phyloP scores from a whole-genome alignment of 106 monocot genomes.

The Dendrobium chrysotoxum region DNA sequence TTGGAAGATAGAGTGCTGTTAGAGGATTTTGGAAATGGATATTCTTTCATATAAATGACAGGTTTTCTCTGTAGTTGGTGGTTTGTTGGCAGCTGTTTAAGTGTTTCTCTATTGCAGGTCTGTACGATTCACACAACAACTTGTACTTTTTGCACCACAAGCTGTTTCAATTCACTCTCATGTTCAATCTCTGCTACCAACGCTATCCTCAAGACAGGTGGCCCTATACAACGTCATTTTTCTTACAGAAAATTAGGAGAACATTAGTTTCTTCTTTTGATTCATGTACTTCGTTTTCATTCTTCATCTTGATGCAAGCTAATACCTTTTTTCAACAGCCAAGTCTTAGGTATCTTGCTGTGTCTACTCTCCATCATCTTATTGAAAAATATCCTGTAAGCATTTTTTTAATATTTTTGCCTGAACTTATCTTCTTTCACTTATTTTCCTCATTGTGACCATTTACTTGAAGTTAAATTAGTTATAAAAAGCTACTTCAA shows the following conservation, averaged over 20 bases:
- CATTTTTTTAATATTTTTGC: background rate
- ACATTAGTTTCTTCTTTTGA: background rate
- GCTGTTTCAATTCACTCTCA: conserved; percentile 89
- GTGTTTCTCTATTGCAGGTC: conserved; percentile 49
- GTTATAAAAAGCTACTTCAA: background rate
- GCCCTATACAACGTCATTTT: background rate
- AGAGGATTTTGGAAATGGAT: background rate
- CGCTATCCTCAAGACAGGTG: conserved; percentile 91
- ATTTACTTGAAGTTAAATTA: background rate
- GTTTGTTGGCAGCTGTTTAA: background rate
- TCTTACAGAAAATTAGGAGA: background rate
- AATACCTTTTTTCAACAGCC: conserved; percentile 55
- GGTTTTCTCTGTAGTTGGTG: background rate
- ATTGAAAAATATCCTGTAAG: conserved; percentile 95
- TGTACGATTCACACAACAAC: conserved; percentile 94
- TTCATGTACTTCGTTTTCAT: background rate
- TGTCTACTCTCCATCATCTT: conserved; percentile 82
- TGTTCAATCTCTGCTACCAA: conserved; percentile 87
- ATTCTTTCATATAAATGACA: background rate
- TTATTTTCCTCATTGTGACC: background rate
- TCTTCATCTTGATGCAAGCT: conserved; percentile 9
- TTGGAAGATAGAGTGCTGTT: background rate
- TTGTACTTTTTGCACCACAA: conserved; percentile 98
- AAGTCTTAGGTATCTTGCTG: conserved; percentile 85
- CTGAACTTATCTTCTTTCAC: background rate